Conservation (phyloP, 2,329 filamentous ascomycete species). For the Aspergillus phoenicis region DNA sequence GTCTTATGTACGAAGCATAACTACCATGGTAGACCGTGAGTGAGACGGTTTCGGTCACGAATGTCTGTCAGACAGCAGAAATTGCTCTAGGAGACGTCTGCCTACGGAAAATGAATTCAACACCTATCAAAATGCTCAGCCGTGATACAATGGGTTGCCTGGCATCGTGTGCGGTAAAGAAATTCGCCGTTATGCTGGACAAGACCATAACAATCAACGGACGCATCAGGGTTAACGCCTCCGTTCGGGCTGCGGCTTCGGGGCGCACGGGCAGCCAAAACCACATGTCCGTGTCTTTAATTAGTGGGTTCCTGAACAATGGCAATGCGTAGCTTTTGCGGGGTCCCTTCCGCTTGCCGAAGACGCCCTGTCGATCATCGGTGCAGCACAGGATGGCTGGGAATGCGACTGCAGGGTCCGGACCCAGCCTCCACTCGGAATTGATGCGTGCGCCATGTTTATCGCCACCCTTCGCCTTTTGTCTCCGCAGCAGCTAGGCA, state of each 20-base stretch:
- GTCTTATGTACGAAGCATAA: neutral
- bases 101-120: constrained; percentile 2
- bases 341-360: neutral
- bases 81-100: neutral
- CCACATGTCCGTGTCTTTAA: neutral
- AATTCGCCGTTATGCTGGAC: constrained; percentile 3
- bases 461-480: neutral
- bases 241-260: neutral
- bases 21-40: neutral
- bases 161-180: constrained; percentile 17
- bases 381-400: neutral
- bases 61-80: neutral
- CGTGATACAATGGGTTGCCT: neutral
- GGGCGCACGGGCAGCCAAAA: neutral
- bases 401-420: constrained; percentile 1
- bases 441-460: neutral
- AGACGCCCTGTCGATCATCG: constrained; percentile 3
- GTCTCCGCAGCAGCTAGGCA: neutral
- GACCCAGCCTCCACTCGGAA: constrained; percentile 11
- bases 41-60: constrained; percentile 9
- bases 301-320: constrained; percentile 8
- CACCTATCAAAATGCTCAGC: neutral
- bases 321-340: constrained; percentile 2
- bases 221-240: neutral
- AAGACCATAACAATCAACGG: neutral